Evolutionary conservation across 192 early-diverging fungal species (phyloP).

Genomic region (Coemansia sp.): DNA sequence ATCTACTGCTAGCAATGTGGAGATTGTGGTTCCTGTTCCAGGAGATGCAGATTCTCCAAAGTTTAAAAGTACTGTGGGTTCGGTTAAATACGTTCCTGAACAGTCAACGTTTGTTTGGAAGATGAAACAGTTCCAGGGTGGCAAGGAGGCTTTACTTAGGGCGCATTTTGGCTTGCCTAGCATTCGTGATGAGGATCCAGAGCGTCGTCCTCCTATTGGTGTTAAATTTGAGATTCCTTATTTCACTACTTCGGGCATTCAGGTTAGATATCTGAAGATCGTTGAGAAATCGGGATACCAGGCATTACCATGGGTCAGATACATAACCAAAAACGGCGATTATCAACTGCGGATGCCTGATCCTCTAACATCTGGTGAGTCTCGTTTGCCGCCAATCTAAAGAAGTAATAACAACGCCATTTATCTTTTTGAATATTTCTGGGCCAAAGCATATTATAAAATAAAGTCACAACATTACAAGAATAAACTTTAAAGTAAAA

Average conservation of each 20-base stretch:
- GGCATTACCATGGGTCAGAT: conserved; percentile 86
- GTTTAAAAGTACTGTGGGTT: conserved; percentile 90
- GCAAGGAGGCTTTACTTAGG: conserved; percentile 92
- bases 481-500: background rate
- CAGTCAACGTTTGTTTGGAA: conserved; percentile 94
- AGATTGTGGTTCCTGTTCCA: conserved; percentile 96
- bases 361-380: conserved; percentile 68
- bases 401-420: background rate
- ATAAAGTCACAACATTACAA: background rate
- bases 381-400: conserved; percentile 65
- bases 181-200: conserved; percentile 79
- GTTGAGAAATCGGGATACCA: conserved; percentile 88
- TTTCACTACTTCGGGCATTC: conserved; percentile 87
- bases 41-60: conserved; percentile 96
- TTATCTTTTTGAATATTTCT: background rate
- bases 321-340: conserved; percentile 90
- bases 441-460: conserved; percentile 2
- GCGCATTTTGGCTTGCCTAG: conserved; percentile 84
- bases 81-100: conserved; percentile 91
- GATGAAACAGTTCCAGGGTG: conserved; percentile 97
- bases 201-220: conserved; percentile 78
- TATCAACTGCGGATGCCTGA: conserved; percentile 94
- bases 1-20: conserved; percentile 97
- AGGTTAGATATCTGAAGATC: conserved; percentile 88
- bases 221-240: conserved; percentile 90